phyloP scores from a whole-genome alignment of 1,284 basidiomycete genomes.

The Tylopilus orsonianus region DNA sequence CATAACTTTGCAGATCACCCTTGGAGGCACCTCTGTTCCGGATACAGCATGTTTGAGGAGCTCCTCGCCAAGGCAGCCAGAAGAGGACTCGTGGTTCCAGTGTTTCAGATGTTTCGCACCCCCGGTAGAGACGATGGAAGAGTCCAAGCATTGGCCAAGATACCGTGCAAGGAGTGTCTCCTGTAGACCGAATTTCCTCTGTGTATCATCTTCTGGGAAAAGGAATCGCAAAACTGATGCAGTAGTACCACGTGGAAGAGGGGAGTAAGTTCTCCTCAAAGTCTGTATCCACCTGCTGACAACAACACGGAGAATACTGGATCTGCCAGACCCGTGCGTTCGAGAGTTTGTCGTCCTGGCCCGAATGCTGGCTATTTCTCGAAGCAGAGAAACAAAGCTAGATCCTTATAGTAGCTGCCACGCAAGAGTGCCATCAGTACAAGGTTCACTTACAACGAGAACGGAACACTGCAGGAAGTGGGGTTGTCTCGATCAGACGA shows the following conservation, averaged over 20 bases:
- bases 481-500: too few relatives aligned
- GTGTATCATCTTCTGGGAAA: slow-evolving; percentile 78
- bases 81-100: slow-evolving; percentile 51
- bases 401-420: slow-evolving; percentile 13
- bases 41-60: slow-evolving; percentile 42
- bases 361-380: slow-evolving; percentile 41
- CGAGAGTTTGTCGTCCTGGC: slow-evolving; percentile 24
- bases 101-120: slow-evolving; percentile 36
- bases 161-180: slow-evolving; percentile 62
- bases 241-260: slow-evolving; percentile 50
- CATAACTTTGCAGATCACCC: not conserved
- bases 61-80: slow-evolving; percentile 72
- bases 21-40: slow-evolving; percentile 19
- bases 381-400: slow-evolving; percentile 48
- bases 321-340: slow-evolving; percentile 18
- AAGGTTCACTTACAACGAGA: slow-evolving; percentile 41
- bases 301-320: slow-evolving; percentile 38
- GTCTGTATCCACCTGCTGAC: slow-evolving; percentile 49
- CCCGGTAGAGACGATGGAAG: slow-evolving; percentile 34
- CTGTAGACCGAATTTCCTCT: slow-evolving; percentile 72
- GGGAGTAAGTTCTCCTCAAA: slow-evolving; percentile 43
- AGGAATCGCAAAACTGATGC: slow-evolving; percentile 64
- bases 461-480: too few relatives aligned
- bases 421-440: not conserved
- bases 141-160: slow-evolving; percentile 53